phyloP scores from a whole-genome alignment of 352 stramenopile species.

The Phytophthora quininea region DNA sequence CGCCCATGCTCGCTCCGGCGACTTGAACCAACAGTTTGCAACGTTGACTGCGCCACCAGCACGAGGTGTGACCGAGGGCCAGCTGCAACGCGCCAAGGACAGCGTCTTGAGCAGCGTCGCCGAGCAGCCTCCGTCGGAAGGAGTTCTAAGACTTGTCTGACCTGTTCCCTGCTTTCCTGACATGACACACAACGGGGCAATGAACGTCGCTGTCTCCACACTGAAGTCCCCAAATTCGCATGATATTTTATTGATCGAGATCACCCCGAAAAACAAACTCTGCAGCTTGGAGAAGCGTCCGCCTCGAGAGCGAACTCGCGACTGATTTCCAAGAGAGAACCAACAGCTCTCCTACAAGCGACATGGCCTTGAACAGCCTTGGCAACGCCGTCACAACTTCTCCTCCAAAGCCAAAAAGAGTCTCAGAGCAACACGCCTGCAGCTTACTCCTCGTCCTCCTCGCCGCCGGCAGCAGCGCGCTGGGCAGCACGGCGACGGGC shows the following conservation, averaged over 20 bases:
- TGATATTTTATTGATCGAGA: conserved; percentile 81
- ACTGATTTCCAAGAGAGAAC: too few species aligned
- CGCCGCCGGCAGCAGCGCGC: conserved; percentile 92
- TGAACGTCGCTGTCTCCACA: conserved; percentile 8
- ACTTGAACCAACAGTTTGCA: conserved; percentile 46
- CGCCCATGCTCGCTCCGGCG: conserved; percentile 49
- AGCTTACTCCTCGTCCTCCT: conserved; percentile 87
- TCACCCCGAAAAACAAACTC: conserved; percentile 36
- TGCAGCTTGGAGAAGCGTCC: conserved; percentile 12
- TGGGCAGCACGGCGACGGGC: conserved; percentile 94
- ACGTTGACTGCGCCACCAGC: conserved; percentile 36
- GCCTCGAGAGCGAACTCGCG: conserved; percentile 4
- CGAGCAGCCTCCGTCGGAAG: conserved; percentile 13
- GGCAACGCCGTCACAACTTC: too few species aligned
- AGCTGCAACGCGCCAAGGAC: conserved; percentile 80
- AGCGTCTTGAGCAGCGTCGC: conserved; percentile 35
- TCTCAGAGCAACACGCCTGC: not conserved
- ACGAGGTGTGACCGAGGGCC: conserved; percentile 68
- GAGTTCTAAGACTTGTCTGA: not conserved
- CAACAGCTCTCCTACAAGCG: too few species aligned
- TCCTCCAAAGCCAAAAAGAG: not conserved
- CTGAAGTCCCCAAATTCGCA: conserved; percentile 83
- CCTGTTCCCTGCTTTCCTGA: not conserved
- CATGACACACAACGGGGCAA: not conserved
- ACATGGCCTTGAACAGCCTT: too few species aligned